Base-by-base conservation (phyloP, 129 eudicot species). In the Flaveria sonorensis region DNA sequence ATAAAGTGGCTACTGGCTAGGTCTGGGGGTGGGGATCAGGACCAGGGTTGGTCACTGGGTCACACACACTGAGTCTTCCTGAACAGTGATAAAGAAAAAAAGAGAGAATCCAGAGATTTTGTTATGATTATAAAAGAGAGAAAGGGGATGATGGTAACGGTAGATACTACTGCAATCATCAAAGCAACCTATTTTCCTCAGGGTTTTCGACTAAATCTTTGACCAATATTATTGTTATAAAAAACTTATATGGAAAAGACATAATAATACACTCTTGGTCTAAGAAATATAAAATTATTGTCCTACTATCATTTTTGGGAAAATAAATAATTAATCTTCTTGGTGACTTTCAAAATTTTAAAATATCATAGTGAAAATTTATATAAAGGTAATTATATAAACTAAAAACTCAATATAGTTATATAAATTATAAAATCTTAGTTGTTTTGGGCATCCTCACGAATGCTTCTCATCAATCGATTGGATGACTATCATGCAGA, bases 131-230 rank as follows among this genome's bases (percentile, higher is more conserved):
- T 47, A 67, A 48, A 61, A 77, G 72, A 66, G 67, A 73, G 74
- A 83, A 66, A 81, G 79, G 77, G 67, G 69, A 42, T 76, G 82
- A 77, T 79, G 74, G 80, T 67, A 75, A 74, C 23, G 74, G 77
- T 63, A 63, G 86, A 88, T 86, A 79, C 85, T 74, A 56, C 64
- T 81, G 91, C 86, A 85, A 90, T 87, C 85, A 90, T 87, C 92
- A 90, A 85, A 87, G 96, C 83, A 81, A 80, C 85, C 65, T 61
- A 74, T 76, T 78, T 86, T 82, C 84, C 77, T 83, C 85, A 78
- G 81, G 75, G 81, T 77, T 85, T 79, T 81, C 65, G 51, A 68
- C 76, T 42, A 39, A 55, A 81, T 81, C 80, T 81, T 81, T 81
- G 84, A 81, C 84, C 80, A 80, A 74, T 10, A 53, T 52, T 20